Base-by-base conservation (phyloP, 148 eudicot species). In the Nyssa sinensis region DNA sequence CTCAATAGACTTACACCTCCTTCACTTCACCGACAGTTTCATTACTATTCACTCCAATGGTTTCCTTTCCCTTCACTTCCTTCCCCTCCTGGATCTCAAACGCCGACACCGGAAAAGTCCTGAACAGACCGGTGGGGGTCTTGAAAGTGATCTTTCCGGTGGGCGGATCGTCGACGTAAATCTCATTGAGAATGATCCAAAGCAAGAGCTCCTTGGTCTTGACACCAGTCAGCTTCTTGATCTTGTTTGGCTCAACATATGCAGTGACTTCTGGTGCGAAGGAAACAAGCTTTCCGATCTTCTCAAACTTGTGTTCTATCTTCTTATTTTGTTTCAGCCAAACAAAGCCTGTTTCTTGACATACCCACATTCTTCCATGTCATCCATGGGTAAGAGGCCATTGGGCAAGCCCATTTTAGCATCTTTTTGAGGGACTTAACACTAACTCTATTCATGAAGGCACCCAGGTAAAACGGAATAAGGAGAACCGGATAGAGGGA, bases 311-410 rank as follows among this genome's bases (percentile, higher is more conserved):
- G 85, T 91, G 93, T 63, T 85, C 83, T 0, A 41, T 67, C 34
- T 88, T 88, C 32, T 87, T 87, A 87, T 88, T 91, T 37, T 88
- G 96, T 39, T 70, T 88, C 3, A 91, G 83, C 96, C 96, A 91
- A 0, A 91, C 91, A 66, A 87, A 91, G 16, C 91, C 91, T 3
- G 87, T 84, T 31, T 84, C 87, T 24, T 80, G 7, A 89, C 66
- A 9, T 82, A 75, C 1, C 96, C 96, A 49, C 88, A 81, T 70
- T 91, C 96, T 1, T 59, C 79, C 0, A 87, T 84, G 70, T 91
- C 93, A 39, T 84, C 51, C 29, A 91, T 28, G 0, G 93, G 93
- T 11, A 91, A 83, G 12, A 91, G 86, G 9, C 93, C 96, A 30
- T 85, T 89, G 32, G 96, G 96, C 33, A 91, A 47, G 4, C 83